These are phyloP conservation scores for Panaeolus cyanescens DNA, from an alignment of 768 basidiomycete species.

Conservation along the genomic window DNA sequence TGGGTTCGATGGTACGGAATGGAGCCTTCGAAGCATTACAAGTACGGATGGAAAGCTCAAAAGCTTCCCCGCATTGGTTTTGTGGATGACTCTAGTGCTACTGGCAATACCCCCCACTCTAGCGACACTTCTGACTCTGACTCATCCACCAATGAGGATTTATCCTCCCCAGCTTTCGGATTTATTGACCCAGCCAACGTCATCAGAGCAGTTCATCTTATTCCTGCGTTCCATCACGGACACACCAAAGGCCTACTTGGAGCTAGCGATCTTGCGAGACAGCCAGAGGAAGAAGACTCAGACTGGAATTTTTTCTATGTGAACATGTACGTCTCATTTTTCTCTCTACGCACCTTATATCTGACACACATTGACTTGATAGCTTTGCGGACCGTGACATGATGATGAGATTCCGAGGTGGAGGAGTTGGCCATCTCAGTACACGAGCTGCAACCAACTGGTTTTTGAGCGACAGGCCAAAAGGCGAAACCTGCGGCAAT, in stretches of 20 bases:
- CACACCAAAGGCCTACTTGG: constrained; percentile 8
- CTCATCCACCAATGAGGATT: too few relatives aligned
- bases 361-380: constrained; percentile 9
- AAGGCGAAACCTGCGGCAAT: neutral
- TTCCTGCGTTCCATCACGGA: constrained; percentile 34
- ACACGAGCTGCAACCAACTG: neutral
- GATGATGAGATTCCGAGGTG: constrained; percentile 17
- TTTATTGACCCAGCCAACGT: constrained; percentile 45
- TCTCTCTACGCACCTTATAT: too few relatives aligned
- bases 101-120: too few relatives aligned
- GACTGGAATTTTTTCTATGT: too few relatives aligned
- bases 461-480: neutral
- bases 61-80: constrained; percentile 39
- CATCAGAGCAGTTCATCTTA: constrained; percentile 37
- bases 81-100: constrained; percentile 22
- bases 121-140: too few relatives aligned
- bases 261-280: constrained; percentile 4
- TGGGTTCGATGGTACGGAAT: constrained; percentile 16
- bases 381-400: constrained; percentile 20
- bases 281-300: constrained; percentile 12
- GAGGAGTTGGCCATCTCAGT: constrained; percentile 16
- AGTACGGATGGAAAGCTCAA: constrained; percentile 27
- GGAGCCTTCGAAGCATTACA: constrained; percentile 19
- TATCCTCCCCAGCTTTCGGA: too few relatives aligned
- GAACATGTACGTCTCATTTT: too few relatives aligned